These are phyloP conservation scores for Martensiomyces pterosporus DNA, from an alignment of 192 early-diverging fungal genomes.

Conservation along the genomic window DNA sequence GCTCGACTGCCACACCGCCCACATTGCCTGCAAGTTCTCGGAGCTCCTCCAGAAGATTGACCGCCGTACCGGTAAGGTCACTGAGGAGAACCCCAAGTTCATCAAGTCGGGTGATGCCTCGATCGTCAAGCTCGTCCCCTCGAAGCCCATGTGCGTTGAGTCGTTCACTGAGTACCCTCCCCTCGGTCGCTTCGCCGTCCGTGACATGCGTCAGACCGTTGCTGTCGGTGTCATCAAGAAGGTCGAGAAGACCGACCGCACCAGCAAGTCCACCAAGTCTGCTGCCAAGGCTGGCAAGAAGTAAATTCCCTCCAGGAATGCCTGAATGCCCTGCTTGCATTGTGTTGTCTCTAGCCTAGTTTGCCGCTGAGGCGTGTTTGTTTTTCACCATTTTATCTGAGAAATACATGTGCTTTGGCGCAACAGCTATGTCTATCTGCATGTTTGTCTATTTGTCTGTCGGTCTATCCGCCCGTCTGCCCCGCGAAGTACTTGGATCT, in stretches of 20 bases:
- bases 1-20: slow-evolving; percentile 93
- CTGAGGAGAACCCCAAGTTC: slow-evolving; percentile 92
- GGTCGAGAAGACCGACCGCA: slow-evolving; percentile 75
- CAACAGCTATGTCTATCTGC: background rate
- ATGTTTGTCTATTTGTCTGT: background rate
- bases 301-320: slow-evolving; percentile 42
- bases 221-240: slow-evolving; percentile 96
- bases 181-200: slow-evolving; percentile 94
- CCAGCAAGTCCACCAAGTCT: slow-evolving; percentile 74
- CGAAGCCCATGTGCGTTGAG: slow-evolving; percentile 97
- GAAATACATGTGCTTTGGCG: background rate
- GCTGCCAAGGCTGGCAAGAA: slow-evolving; percentile 76
- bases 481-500: slow-evolving; percentile 32
- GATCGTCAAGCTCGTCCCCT: slow-evolving; percentile 92
- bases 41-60: slow-evolving; percentile 94
- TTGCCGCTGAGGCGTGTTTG: background rate
- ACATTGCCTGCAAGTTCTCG: slow-evolving; percentile 94
- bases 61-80: slow-evolving; percentile 89
- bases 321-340: background rate
- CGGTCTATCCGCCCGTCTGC: background rate
- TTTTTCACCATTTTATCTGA: slow-evolving; percentile 2
- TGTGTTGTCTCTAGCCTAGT: background rate
- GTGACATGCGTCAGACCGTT: slow-evolving; percentile 97
- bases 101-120: slow-evolving; percentile 93
- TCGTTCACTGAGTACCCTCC: slow-evolving; percentile 88